Base-by-base conservation (phyloP, 805 yeast genomes). In the Cyberlindnera maclurae region DNA sequence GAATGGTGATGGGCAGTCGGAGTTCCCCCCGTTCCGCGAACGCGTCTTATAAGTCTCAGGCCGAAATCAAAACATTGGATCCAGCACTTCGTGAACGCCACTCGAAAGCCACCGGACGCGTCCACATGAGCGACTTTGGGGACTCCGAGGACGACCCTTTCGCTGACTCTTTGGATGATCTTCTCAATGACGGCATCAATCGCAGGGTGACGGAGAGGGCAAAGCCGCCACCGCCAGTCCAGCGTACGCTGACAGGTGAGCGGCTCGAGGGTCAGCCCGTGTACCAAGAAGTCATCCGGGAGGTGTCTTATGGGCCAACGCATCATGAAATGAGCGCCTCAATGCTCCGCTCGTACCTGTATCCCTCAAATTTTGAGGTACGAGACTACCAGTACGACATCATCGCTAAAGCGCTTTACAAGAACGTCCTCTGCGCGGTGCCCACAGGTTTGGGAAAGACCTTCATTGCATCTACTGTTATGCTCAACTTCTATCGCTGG, bases 361-460 rank as follows among this genome's bases (percentile, higher is more conserved):
- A 94, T 56, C 98, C 99, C 0, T 77, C 87, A 1, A 90, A 93
- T 52, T 75, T 75, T 46, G 83, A 84, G 43, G 68, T 82, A 0
- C 74, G 99, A 55, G 95, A 87, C 43, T 93, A 94, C 57, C 99
- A 93, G 62, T 78, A 70, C 54, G 79, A 80, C 47, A 88, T 93
- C 39, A 86, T 88, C 3, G 65, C 68, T 33, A 73, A 76, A 41
- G 80, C 96, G 0, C 64, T 93, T 28, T 77, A 73, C 51, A 68
- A 78, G 44, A 93, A 93, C 54, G 57, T 82, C 3, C 64, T 93
- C 17, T 90, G 95, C 55, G 95, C 97, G 0, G 73, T 93, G 12
- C 99, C 99, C 1, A 93, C 99, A 0, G 99, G 99, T 48, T 68
- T 89, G 58, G 99, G 99, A 29, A 93, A 93, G 62, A 93, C 99